A percentile compares a stretch with the other conserved stretches of the same genome.
These are phyloP conservation scores for Mortierella antarctica DNA, from an alignment of 192 early-diverging fungal species.

Conservation along the genomic window DNA sequence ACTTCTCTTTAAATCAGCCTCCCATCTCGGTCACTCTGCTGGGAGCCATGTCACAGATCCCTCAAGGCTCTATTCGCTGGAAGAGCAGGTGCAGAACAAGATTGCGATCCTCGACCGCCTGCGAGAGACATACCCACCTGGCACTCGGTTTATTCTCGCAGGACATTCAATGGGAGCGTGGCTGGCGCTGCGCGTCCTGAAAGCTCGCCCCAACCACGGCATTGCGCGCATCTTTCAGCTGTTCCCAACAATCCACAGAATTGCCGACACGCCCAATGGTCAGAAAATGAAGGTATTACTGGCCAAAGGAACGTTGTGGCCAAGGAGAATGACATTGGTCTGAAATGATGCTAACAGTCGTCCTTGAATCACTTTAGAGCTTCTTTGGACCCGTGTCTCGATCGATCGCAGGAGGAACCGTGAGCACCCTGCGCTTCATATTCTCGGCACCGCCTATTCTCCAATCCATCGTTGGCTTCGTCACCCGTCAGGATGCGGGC, in stretches of 20 bases:
- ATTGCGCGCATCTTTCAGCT: slow-evolving; percentile 75
- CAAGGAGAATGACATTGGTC: neutral
- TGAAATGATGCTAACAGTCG: neutral
- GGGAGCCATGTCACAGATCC: slow-evolving; percentile 46
- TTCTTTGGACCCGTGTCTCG: slow-evolving; percentile 38
- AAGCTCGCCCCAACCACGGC: slow-evolving; percentile 67
- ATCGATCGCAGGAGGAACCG: slow-evolving; percentile 23
- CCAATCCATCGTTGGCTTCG: slow-evolving; percentile 36
- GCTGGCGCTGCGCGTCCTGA: slow-evolving; percentile 63
- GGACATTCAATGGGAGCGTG: slow-evolving; percentile 79
- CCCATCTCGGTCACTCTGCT: slow-evolving; percentile 69
- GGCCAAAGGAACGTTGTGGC: neutral
- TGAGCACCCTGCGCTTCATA: slow-evolving; percentile 39
- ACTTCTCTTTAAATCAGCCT: slow-evolving; percentile 48
- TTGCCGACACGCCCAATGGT: slow-evolving; percentile 83
- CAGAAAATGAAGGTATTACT: slow-evolving; percentile 64
- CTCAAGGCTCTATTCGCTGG: slow-evolving; percentile 54
- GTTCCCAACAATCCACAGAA: slow-evolving; percentile 85
- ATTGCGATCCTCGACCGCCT: slow-evolving; percentile 70
- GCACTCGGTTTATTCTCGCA: slow-evolving; percentile 61
- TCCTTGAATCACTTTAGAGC: neutral
- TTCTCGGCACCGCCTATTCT: slow-evolving; percentile 57
- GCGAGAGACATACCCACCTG: slow-evolving; percentile 55
- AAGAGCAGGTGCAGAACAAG: slow-evolving; percentile 78
- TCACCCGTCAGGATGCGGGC: slow-evolving; percentile 51